phyloP scores from a whole-genome alignment of 371 early-diverging fungal species.

The Mortierella sp. region DNA sequence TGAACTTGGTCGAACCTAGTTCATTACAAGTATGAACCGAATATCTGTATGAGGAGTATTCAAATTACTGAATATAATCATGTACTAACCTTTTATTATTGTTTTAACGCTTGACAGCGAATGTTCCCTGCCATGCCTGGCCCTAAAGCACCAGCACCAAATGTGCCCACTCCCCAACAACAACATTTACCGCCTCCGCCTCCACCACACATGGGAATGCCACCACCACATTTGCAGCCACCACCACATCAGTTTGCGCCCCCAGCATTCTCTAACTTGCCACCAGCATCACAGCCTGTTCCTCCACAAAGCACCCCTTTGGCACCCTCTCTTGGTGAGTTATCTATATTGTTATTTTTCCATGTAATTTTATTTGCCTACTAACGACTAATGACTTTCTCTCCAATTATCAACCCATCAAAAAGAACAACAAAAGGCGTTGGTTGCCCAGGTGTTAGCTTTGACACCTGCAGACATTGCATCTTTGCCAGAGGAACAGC shows the following conservation, averaged over 20 bases:
- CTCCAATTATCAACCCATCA: neutral
- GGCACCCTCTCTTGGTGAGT: conserved; percentile 34
- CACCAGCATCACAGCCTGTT: conserved; percentile 39
- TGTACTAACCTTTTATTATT: neutral
- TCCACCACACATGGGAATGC: conserved; percentile 41
- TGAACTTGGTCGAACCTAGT: conserved; percentile 86
- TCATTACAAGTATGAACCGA: conserved; percentile 71
- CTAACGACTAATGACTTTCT: neutral
- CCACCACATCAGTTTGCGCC: conserved; percentile 37
- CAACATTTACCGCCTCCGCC: conserved; percentile 47
- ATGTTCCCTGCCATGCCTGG: conserved; percentile 56
- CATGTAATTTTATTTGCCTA: neutral
- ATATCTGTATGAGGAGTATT: neutral
- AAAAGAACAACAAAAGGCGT: conserved; percentile 67
- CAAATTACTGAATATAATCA: neutral
- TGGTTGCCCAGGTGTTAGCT: conserved; percentile 68
- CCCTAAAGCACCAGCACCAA: conserved; percentile 37
- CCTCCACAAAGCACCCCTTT: conserved; percentile 1
- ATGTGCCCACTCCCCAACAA: conserved; percentile 22
- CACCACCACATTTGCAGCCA: conserved; percentile 44
- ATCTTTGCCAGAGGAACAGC: conserved; percentile 68
- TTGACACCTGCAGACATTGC: conserved; percentile 72
- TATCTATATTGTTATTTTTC: neutral
- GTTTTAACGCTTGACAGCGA: conserved; percentile 11
- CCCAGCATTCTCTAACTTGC: conserved; percentile 47